Conservation (phyloP, 2,329 filamentous ascomycete species). For the Arthrobotrys conoides region DNA sequence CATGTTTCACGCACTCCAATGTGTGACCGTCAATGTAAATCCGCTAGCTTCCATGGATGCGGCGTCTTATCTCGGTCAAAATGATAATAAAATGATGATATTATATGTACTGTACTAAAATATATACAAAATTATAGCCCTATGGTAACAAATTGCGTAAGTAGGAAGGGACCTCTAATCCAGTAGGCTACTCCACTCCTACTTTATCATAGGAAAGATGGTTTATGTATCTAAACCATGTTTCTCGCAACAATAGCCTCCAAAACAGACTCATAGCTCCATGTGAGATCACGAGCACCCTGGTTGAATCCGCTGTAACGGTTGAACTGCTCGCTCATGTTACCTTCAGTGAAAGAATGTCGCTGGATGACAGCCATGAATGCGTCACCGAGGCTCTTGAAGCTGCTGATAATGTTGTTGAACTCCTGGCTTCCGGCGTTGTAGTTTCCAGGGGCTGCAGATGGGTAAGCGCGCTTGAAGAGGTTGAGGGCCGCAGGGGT, state of each 20-base stretch:
- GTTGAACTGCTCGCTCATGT: slow-evolving; percentile 77
- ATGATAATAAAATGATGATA: neutral
- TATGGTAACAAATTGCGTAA: neutral
- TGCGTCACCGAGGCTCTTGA: slow-evolving; percentile 75
- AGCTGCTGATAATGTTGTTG: slow-evolving; percentile 72
- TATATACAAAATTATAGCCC: neutral
- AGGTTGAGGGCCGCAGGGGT: slow-evolving; percentile 77
- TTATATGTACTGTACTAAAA: neutral
- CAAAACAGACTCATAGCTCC: slow-evolving; percentile 80
- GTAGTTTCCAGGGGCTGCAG: slow-evolving; percentile 76
- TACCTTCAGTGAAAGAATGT: slow-evolving; percentile 74
- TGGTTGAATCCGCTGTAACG: slow-evolving; percentile 68
- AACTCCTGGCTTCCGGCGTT: slow-evolving; percentile 72
- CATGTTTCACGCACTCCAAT: too few species aligned
- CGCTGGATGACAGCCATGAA: slow-evolving; percentile 70
- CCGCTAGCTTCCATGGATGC: neutral
- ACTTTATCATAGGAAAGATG: neutral
- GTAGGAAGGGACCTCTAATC: neutral
- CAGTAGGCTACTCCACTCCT: neutral
- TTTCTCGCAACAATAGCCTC: slow-evolving; percentile 67
- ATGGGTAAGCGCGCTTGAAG: slow-evolving; percentile 77
- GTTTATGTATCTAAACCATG: slow-evolving; percentile 17
- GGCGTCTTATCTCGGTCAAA: too few species aligned
- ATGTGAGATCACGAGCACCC: slow-evolving; percentile 77
- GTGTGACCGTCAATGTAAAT: too few species aligned